Percentiles rank a stretch among this genome's conserved stretches.
Conservation (phyloP, 108 stramenopile genomes). For the Cylindrotheca closterium region DNA sequence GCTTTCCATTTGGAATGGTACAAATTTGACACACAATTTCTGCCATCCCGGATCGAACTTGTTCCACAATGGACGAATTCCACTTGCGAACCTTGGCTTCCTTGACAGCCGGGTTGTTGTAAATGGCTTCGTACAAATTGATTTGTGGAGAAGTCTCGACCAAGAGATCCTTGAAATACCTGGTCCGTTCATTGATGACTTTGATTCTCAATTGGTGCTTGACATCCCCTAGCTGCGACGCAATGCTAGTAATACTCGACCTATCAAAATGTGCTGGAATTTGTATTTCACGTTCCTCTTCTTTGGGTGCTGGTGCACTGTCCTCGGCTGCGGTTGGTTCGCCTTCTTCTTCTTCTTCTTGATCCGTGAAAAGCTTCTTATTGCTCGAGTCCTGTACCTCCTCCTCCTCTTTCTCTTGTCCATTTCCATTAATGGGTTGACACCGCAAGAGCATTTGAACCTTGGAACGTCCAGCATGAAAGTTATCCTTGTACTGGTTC, state of each 20-base stretch:
- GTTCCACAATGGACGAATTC: conserved; percentile 14
- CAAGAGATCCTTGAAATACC: conserved; percentile 16
- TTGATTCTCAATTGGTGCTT: not conserved
- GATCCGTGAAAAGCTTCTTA: too few species aligned
- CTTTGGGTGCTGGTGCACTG: not conserved
- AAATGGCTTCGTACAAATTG: conserved; percentile 24
- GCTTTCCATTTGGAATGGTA: not conserved
- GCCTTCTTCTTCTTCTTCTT: not conserved
- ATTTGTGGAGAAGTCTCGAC: conserved; percentile 6
- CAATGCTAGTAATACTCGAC: not conserved
- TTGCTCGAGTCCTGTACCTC: too few species aligned
- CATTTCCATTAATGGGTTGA: not conserved
- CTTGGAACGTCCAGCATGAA: not conserved
- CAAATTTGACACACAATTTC: conserved; percentile 14
- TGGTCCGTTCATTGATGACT: not conserved
- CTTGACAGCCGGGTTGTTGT: conserved; percentile 17
- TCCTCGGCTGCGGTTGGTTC: not conserved
- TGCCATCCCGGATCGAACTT: conserved; percentile 8
- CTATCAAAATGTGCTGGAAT: not conserved
- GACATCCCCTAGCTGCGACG: not conserved
- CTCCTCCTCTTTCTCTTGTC: not conserved
- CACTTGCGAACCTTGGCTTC: conserved; percentile 38
- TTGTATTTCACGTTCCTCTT: not conserved
- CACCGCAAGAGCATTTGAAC: not conserved
- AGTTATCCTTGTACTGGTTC: not conserved